Evolutionary conservation across 352 stramenopile species (phyloP).

Genomic region (Phytophthora pistaciae): DNA sequence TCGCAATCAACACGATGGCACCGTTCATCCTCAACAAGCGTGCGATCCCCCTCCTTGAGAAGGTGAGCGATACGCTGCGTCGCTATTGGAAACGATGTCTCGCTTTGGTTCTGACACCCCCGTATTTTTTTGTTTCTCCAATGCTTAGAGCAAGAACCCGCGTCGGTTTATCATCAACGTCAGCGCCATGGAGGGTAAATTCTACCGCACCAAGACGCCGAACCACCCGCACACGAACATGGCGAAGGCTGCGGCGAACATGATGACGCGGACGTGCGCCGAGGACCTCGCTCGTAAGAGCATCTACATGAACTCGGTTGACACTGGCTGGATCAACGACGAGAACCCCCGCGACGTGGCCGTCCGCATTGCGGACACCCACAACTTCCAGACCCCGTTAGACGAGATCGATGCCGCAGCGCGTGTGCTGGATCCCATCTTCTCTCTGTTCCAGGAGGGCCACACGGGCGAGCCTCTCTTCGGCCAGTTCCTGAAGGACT

Average conservation of each 20-base stretch:
- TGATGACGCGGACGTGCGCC: constrained; percentile 94
- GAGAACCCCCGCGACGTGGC: constrained; percentile 95
- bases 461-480: constrained; percentile 52
- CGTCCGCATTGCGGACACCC: constrained; percentile 87
- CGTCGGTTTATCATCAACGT: constrained; percentile 94
- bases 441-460: constrained; percentile 70
- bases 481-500: constrained; percentile 85
- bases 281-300: constrained; percentile 88
- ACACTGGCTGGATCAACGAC: constrained; percentile 98
- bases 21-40: constrained; percentile 95
- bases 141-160: constrained; percentile 48
- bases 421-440: constrained; percentile 95
- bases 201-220: constrained; percentile 94
- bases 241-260: constrained; percentile 97
- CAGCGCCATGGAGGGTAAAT: constrained; percentile 97
- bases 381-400: constrained; percentile 97
- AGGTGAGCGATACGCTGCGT: constrained; percentile 34
- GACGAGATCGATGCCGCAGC: constrained; percentile 96
- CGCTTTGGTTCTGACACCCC: constrained; percentile 12
- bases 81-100: background rate
- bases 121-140: constrained; percentile 7
- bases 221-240: constrained; percentile 97
- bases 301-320: constrained; percentile 97
- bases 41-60: constrained; percentile 67
- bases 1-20: constrained; percentile 95